Evolutionary conservation across 2,329 filamentous ascomycete species (phyloP).

Genomic region (Sordariomycetes sp.): DNA sequence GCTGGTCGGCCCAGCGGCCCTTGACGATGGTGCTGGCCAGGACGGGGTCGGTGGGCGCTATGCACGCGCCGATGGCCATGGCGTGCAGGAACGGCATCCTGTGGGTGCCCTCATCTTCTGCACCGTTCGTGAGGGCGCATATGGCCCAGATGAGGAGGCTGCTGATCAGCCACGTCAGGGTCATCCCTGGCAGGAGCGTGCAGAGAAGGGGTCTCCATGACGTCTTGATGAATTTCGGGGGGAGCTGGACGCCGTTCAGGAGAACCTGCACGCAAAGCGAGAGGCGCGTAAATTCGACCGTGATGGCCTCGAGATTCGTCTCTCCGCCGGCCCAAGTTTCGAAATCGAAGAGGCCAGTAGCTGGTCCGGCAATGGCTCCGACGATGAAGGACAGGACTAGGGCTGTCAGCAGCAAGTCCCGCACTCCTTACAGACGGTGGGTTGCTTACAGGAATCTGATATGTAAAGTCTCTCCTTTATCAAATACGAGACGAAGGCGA

Average conservation of each 20-base stretch:
- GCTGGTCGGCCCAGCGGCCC: slow-evolving; percentile 51
- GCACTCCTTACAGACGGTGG: background rate
- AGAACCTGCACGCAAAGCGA: background rate
- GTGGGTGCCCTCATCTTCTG: background rate
- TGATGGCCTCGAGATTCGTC: background rate
- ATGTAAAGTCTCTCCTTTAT: background rate
- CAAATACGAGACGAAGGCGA: background rate
- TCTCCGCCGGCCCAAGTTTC: background rate
- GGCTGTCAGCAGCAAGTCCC: background rate
- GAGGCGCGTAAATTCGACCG: background rate
- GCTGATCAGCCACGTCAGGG: slow-evolving; percentile 50
- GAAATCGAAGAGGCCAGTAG: background rate
- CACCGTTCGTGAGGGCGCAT: slow-evolving; percentile 36
- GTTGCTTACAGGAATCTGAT: background rate
- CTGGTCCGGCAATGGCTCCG: background rate
- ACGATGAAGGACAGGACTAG: background rate
- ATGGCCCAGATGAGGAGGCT: slow-evolving; percentile 36
- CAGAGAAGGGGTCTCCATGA: background rate
- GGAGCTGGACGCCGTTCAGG: background rate
- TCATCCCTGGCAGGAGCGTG: slow-evolving; percentile 27
- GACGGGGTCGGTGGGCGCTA: slow-evolving; percentile 53
- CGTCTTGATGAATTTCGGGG: background rate
- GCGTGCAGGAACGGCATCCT: slow-evolving; percentile 36
- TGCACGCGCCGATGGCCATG: slow-evolving; percentile 47
- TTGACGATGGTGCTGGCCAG: slow-evolving; percentile 52